Base-by-base conservation (phyloP, 1,139 yeast species). In the Sugiyamaella paludigena region DNA sequence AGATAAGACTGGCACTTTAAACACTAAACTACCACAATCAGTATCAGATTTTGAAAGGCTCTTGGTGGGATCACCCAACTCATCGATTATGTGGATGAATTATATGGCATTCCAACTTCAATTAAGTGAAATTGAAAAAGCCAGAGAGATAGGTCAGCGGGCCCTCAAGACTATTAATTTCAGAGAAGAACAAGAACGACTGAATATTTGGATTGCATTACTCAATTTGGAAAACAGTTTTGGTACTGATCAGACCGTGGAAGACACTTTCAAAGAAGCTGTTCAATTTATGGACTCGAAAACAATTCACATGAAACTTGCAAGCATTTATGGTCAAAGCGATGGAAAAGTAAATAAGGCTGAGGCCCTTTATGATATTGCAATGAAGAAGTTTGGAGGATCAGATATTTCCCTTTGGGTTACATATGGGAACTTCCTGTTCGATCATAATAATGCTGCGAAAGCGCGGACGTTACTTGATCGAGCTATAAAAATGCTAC, bases 41-140 rank as follows among this genome's bases (percentile, higher is more conserved):
- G 84, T 83, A 42, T 73, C 83, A 49, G 99, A 92, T 69, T 92
- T 88, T 64, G 99, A 92, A 70, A 81, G 98, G 62, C 73, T 92
- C 57, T 76, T 92, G 49, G 79, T 92, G 52, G 95, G 97, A 64
- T 85, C 86, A 63, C 98, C 98, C 49, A 86, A 88, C 72, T 87
- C 96, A 2, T 91, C 98, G 1, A 80, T 91, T 45, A 72, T 89
- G 57, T 92, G 98, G 98, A 91, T 92, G 88, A 88, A 91, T 70
- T 92, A 87, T 70, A 92, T 94, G 97, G 92, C 98, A 2, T 92
- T 91, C 85, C 96, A 89, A 70, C 77, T 92, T 58, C 96, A 91
- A 68, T 76, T 92, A 57, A 86, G 96, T 73, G 98, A 92, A 67
- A 74, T 89, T 52, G 97, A 91, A 48, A 88, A 86, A 70, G 97